A percentile compares a stretch with the other conserved stretches of the same genome.
Evolutionary conservation across 768 basidiomycete genomes (phyloP).

Genomic region (Coprinellus micaceus): DNA sequence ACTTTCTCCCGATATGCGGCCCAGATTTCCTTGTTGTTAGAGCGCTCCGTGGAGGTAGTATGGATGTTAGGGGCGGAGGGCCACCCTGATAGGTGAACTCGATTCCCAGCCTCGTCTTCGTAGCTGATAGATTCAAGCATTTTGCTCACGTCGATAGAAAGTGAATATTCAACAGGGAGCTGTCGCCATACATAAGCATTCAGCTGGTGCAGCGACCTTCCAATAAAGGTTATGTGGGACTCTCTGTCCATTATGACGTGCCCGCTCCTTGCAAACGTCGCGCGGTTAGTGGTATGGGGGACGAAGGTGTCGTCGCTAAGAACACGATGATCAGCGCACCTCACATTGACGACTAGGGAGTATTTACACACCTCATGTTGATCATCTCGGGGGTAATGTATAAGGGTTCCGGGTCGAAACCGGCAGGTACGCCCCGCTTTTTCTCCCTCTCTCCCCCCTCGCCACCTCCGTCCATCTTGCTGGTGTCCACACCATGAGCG

Average conservation of each 20-base stretch:
- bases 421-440: too few relatives aligned
- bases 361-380: neutral
- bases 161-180: neutral
- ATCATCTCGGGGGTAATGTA: neutral
- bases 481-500: too few relatives aligned
- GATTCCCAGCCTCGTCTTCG: neutral
- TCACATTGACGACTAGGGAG: too few relatives aligned
- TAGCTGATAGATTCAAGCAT: neutral
- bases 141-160: neutral
- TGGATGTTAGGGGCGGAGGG: neutral
- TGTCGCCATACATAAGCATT: neutral
- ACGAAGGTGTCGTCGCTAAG: neutral
- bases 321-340: neutral
- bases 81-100: neutral
- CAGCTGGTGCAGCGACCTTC: neutral
- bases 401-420: neutral
- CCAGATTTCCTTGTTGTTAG: neutral
- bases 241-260: neutral
- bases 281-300: neutral
- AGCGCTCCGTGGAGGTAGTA: neutral
- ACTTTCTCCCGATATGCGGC: neutral
- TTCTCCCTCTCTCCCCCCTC: too few relatives aligned
- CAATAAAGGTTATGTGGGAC: neutral
- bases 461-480: too few relatives aligned
- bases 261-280: neutral